Percentiles rank a stretch among this genome's conserved stretches.
Evolutionary conservation across 164 flowering plant species (phyloP).

Genomic region (Aristolochia fimbriata): DNA sequence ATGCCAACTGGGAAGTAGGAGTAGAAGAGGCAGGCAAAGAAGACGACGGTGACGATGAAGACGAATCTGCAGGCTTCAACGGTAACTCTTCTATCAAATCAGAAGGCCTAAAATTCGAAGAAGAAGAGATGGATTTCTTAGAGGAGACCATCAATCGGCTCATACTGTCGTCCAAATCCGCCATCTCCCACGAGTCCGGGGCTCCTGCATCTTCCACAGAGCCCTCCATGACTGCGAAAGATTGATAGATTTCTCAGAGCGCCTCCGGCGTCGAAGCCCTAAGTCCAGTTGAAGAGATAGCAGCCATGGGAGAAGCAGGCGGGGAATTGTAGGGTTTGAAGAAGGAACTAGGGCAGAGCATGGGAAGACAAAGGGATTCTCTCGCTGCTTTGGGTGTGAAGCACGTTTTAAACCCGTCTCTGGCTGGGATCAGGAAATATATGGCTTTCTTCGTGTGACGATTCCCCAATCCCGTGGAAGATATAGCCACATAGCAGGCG

Average conservation of each 20-base stretch:
- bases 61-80: not conserved
- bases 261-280: not conserved
- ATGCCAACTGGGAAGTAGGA: not conserved
- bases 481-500: too few species aligned
- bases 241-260: not conserved
- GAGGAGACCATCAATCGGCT: conserved; percentile 41
- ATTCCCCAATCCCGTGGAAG: too few species aligned
- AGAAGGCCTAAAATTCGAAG: conserved; percentile 4
- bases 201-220: conserved; percentile 57
- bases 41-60: not conserved
- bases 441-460: too few species aligned
- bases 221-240: conserved; percentile 38
- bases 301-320: not conserved
- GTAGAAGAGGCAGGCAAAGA: not conserved
- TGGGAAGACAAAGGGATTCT: not conserved
- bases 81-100: not conserved
- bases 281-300: not conserved
- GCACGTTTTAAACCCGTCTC: too few species aligned
- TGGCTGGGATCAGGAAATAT: too few species aligned
- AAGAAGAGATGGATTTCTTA: conserved; percentile 10
- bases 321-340: not conserved
- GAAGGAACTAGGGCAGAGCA: not conserved
- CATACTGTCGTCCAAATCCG: conserved; percentile 74
- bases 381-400: too few species aligned
- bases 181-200: conserved; percentile 83